Conservation (phyloP, 805 yeast species). For the Hanseniaspora nectarophila region DNA sequence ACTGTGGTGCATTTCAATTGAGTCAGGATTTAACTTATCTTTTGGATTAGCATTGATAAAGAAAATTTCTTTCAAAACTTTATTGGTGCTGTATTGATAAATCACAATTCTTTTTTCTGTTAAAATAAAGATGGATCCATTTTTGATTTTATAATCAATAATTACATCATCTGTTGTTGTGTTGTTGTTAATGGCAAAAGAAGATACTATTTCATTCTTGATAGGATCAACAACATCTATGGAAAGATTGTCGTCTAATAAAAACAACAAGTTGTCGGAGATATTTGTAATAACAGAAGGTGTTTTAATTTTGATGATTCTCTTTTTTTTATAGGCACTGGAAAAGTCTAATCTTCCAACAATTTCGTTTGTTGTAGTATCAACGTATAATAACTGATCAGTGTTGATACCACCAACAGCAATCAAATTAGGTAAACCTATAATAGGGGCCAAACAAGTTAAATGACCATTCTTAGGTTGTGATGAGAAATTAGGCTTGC, state of each 20-base stretch:
- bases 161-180: slow-evolving; percentile 2
- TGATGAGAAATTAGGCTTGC: neutral
- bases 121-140: slow-evolving; percentile 3
- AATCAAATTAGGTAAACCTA: slow-evolving; percentile 2
- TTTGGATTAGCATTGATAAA: neutral
- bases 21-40: neutral
- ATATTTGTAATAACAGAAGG: neutral
- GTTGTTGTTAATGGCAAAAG: neutral
- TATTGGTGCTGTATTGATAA: neutral
- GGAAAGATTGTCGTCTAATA: neutral
- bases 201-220: neutral
- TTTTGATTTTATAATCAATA: neutral
- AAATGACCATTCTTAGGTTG: slow-evolving; percentile 3
- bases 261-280: slow-evolving; percentile 2
- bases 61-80: slow-evolving; percentile 3
- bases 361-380: neutral
- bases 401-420: slow-evolving; percentile 12
- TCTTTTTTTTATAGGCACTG: neutral
- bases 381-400: slow-evolving; percentile 10
- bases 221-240: slow-evolving; percentile 9
- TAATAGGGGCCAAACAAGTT: slow-evolving; percentile 4
- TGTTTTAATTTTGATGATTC: slow-evolving; percentile 2
- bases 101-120: slow-evolving; percentile 2
- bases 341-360: slow-evolving; percentile 6
- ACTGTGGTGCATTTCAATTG: neutral